A percentile compares a stretch with the other conserved stretches of the same genome.
phyloP scores from a whole-genome alignment of 371 early-diverging fungal genomes.

The Mucor mucedo region DNA sequence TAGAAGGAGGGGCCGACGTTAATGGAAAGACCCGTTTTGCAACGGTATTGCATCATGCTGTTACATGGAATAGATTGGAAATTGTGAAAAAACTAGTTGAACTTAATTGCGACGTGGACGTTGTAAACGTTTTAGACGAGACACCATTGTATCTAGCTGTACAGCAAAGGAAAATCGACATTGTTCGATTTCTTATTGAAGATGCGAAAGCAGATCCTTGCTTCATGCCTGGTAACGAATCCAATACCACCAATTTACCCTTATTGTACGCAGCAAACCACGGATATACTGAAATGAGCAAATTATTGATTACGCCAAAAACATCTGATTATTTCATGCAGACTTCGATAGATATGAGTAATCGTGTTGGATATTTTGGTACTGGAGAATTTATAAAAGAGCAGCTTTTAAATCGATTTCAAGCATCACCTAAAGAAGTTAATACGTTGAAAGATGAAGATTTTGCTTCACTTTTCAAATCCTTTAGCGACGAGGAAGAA shows the following conservation, averaged over 20 bases:
- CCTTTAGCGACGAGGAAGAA: constrained; percentile 48
- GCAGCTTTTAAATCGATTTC: constrained; percentile 2
- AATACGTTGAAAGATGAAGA: constrained; percentile 21
- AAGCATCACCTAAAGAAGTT: background rate
- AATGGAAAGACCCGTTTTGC: constrained; percentile 37
- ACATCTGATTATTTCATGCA: constrained; percentile 42
- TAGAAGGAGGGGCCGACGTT: constrained; percentile 43
- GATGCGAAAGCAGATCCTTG: constrained; percentile 50
- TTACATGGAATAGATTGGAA: constrained; percentile 52
- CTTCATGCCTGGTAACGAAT: constrained; percentile 6
- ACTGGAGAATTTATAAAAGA: constrained; percentile 31
- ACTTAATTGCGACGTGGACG: constrained; percentile 36
- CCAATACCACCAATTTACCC: constrained; percentile 36
- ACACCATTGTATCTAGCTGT: constrained; percentile 53
- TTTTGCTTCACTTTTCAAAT: constrained; percentile 40
- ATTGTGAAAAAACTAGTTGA: constrained; percentile 42
- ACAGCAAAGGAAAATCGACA: constrained; percentile 55
- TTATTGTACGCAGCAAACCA: constrained; percentile 57
- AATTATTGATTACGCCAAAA: constrained; percentile 33
- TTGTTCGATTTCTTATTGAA: constrained; percentile 42
- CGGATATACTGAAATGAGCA: constrained; percentile 54
- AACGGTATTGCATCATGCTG: constrained; percentile 50
- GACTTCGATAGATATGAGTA: constrained; percentile 37
- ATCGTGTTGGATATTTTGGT: constrained; percentile 20
- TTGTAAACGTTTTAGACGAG: constrained; percentile 46